Evolutionary conservation across 345 rosid species (phyloP).

Genomic region (Gossypium bickii): DNA sequence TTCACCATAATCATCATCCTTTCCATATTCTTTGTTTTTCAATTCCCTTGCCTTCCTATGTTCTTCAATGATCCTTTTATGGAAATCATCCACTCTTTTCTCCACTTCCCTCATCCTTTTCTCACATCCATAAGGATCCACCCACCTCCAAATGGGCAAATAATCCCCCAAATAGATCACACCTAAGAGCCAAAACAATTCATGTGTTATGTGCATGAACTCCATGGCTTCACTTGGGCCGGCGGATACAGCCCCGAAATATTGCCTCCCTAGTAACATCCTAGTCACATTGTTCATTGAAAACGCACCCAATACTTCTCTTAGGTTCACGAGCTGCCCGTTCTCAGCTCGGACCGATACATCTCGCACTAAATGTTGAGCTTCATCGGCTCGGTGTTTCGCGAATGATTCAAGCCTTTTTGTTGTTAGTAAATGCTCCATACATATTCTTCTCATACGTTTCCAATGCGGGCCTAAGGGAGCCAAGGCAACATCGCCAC

Average conservation of each 20-base stretch:
- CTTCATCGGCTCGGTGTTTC: constrained; percentile 41
- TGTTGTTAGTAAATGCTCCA: constrained; percentile 55
- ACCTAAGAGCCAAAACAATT: constrained; percentile 65
- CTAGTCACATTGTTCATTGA: constrained; percentile 92
- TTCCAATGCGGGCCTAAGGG: constrained; percentile 69
- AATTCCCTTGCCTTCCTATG: constrained; percentile 38
- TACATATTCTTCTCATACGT: constrained; percentile 63
- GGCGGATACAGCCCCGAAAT: constrained; percentile 60
- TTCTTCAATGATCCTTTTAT: constrained; percentile 61
- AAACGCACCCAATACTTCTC: constrained; percentile 74
- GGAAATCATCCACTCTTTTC: constrained; percentile 88
- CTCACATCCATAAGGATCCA: constrained; percentile 78
- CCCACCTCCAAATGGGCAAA: constrained; percentile 87
- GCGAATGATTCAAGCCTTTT: constrained; percentile 50
- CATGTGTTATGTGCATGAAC: constrained; percentile 82
- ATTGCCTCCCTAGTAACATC: constrained; percentile 81
- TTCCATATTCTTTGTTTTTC: neutral
- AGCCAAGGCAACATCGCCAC: constrained; percentile 77
- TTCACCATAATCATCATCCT: constrained; percentile 16
- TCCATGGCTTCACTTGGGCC: constrained; percentile 67
- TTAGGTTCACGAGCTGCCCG: constrained; percentile 50
- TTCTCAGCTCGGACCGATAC: constrained; percentile 29
- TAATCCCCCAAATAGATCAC: constrained; percentile 85
- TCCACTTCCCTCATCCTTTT: constrained; percentile 77
- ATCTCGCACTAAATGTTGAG: constrained; percentile 41